These are phyloP conservation scores for Rhizodiscina lignyota DNA, from an alignment of 495 filamentous ascomycete genomes.

Conservation along the genomic window DNA sequence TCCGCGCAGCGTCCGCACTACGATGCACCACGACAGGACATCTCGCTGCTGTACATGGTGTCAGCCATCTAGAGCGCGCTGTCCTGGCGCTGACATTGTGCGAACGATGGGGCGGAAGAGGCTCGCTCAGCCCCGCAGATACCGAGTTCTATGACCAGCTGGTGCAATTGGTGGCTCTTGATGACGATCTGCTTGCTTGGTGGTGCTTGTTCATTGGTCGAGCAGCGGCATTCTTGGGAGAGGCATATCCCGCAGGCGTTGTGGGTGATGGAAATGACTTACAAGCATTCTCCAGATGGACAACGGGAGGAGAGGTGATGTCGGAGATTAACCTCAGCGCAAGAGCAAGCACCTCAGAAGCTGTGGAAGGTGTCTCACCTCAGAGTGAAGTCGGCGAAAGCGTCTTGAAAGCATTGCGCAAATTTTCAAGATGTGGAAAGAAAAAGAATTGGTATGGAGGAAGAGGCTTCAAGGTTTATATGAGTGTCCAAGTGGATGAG, in stretches of 20 bases:
- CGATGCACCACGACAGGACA: conserved; percentile 54
- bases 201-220: conserved; percentile 47
- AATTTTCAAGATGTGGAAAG: too few species aligned
- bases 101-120: conserved; percentile 52
- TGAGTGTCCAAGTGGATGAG: too few species aligned
- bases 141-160: conserved; percentile 28
- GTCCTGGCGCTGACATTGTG: conserved; percentile 58
- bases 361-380: too few species aligned
- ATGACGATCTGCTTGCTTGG: conserved; percentile 24
- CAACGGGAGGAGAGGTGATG: too few species aligned
- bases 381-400: too few species aligned
- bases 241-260: conserved; percentile 35
- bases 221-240: conserved; percentile 26
- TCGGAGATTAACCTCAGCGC: too few species aligned
- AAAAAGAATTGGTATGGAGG: too few species aligned
- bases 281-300: too few species aligned
- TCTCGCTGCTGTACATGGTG: conserved; percentile 47
- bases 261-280: conserved; percentile 18
- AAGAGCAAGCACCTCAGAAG: too few species aligned
- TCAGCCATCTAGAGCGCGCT: conserved; percentile 54
- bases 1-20: conserved; percentile 48
- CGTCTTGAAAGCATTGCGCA: too few species aligned
- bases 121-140: conserved; percentile 37
- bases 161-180: conserved; percentile 27
- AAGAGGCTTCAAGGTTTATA: too few species aligned